A percentile compares a stretch with the other conserved stretches of the same genome.
These are phyloP conservation scores for Tetragonia tetragonoides DNA, from an alignment of 148 eudicot species.

Conservation along the genomic window DNA sequence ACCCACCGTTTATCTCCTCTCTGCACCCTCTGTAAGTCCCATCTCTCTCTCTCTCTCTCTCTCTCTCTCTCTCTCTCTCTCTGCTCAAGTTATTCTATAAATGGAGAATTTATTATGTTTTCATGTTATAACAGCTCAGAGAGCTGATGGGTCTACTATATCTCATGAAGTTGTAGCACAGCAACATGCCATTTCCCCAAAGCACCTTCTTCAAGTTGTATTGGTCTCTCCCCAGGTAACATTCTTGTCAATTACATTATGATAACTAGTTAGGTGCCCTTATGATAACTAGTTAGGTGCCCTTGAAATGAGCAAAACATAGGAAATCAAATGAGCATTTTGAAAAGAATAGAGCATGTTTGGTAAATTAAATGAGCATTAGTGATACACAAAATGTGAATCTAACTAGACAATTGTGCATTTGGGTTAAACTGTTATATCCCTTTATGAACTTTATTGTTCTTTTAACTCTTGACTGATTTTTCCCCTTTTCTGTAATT, in stretches of 20 bases:
- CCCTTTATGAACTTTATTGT: not conserved
- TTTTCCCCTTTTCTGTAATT: not conserved
- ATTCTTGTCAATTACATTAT: too few species aligned
- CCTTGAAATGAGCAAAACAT: too few species aligned
- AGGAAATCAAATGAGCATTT: too few species aligned
- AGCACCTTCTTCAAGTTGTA: constrained; percentile 69
- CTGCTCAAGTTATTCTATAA: not conserved
- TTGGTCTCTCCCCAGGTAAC: constrained; percentile 80
- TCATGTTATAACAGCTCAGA: constrained; percentile 31
- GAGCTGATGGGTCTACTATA: constrained; percentile 18
- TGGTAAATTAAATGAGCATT: too few species aligned
- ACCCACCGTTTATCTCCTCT: constrained; percentile 19
- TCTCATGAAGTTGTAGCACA: constrained; percentile 32
- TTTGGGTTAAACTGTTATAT: not conserved
- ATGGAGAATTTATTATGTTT: not conserved
- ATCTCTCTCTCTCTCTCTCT: not conserved
- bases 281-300: too few species aligned
- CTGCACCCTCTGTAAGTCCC: constrained; percentile 30
- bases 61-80: not conserved
- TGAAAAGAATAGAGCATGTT: too few species aligned
- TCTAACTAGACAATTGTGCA: too few species aligned
- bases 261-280: too few species aligned
- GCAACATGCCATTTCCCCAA: constrained; percentile 7
- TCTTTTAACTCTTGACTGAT: too few species aligned
- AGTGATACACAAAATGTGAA: too few species aligned